Evolutionary conservation across 805 yeast genomes (phyloP).

Genomic region (Monosporozyma siamensis): DNA sequence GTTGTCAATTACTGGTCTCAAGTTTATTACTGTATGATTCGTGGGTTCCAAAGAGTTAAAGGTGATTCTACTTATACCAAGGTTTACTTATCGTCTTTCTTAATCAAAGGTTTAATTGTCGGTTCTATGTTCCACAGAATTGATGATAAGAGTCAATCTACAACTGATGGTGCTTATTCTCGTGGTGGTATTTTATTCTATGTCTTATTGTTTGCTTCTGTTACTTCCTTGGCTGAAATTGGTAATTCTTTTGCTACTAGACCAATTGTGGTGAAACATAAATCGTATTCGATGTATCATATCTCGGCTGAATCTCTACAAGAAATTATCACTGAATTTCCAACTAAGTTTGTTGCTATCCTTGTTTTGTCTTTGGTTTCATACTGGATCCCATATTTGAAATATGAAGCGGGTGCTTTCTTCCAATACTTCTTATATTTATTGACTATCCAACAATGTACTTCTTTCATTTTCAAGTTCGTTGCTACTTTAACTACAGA

Average conservation of each 20-base stretch:
- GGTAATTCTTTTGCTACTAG: slow-evolving; percentile 49
- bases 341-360: slow-evolving; percentile 44
- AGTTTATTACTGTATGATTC: slow-evolving; percentile 39
- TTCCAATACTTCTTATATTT: slow-evolving; percentile 41
- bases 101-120: slow-evolving; percentile 47
- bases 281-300: slow-evolving; percentile 51
- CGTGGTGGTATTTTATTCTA: slow-evolving; percentile 59
- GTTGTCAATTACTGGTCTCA: slow-evolving; percentile 42
- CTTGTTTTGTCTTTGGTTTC: slow-evolving; percentile 37
- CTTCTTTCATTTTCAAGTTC: slow-evolving; percentile 44
- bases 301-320: slow-evolving; percentile 58
- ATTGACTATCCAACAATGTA: slow-evolving; percentile 41
- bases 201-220: slow-evolving; percentile 49
- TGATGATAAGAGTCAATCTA: slow-evolving; percentile 29
- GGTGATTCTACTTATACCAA: slow-evolving; percentile 51
- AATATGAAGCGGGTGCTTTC: slow-evolving; percentile 45
- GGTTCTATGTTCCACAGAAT: slow-evolving; percentile 53
- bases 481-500: slow-evolving; percentile 44
- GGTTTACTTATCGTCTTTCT: slow-evolving; percentile 42
- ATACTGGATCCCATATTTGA: slow-evolving; percentile 48
- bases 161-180: slow-evolving; percentile 48
- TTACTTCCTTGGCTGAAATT: slow-evolving; percentile 54
- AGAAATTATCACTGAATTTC: slow-evolving; percentile 46
- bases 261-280: slow-evolving; percentile 56
- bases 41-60: slow-evolving; percentile 45